Evolutionary conservation across 2,329 filamentous ascomycete genomes (phyloP), one percentile per base, ranked within the genome.

Genomic region (Ceratocystiopsis minuta): DNA sequence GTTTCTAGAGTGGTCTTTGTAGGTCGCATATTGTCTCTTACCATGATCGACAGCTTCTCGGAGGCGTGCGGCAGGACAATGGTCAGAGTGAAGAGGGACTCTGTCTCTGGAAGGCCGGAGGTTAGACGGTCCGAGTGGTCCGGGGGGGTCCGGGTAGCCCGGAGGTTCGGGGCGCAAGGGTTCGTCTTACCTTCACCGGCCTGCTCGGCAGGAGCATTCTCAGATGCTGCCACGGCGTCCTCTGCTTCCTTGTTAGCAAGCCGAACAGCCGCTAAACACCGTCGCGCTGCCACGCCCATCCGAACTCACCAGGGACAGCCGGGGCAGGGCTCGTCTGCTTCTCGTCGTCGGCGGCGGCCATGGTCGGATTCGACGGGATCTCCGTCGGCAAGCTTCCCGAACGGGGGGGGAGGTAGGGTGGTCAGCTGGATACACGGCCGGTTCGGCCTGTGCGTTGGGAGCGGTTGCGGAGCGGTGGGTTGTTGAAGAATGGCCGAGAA

Each of bases 41-140:
- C 86, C 74, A 85, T 87, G 52, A 95, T 77, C 57, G 87, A 75
- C 54, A 92, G 81, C 61, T 83, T 78, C 52, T 76, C 72, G 13
- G 82, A 75, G 52, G 78, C 73, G 56, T 87, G 80, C 43, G 88
- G 88, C 45, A 95, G 73, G 58, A 80, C 74, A 54, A 96, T 76
- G 46, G 76, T 81, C 54, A 95, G 55, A 46, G 67, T 65, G 52
- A 75, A 67, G 41, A 75, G 60, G 44, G 68, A 68, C 60, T 67
- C 53, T 55, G 37, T 11, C 10, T 9, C 24, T 28, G 24, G 11
- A 5, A 18, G 14, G 17, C 9, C 2, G n/a, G 33, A 37, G 36
- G 43, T 36, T 16, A 10, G 32, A 7, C 16, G 16, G 16, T 7
- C 18, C 28, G 16, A 16, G n/a, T 20, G 2, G 41, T 53, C 58